Evolutionary conservation across 768 basidiomycete genomes (phyloP), one percentile per base, ranked within the genome.

Genomic region (Psilocybe tampanensis): DNA sequence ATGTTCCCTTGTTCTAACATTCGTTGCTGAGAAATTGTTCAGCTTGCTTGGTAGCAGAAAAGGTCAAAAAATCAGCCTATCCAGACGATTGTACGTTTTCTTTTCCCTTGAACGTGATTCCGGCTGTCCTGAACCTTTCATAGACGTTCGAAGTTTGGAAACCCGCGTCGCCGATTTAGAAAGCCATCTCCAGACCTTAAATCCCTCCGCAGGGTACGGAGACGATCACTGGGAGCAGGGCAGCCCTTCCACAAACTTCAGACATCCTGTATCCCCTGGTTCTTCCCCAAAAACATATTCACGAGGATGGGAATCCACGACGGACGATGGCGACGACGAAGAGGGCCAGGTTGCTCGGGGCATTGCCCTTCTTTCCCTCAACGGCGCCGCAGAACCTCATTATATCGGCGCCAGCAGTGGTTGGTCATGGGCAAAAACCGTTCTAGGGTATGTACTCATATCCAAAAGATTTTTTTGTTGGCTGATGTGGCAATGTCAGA

Each of bases 391-490:
- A 21, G 54, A 55, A 23, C 54, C 54, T 13, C 54, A 55, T 42
- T 55, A 55, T 22, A 29, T 55, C 15, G 54, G 54, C 12, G 54
- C 54, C n/a, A 55, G 54, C 34, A 55, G 54, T 32, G 54, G 54
- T 6, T 55, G 54, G 54, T 55, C 54, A 12, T 55, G 54, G 54
- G 54, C 54, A 18, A 55, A 55, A 24, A 55, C 54, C 22, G 34
- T 55, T 15, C 9, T 55, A 18, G 54, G 54, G 45, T 44, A 18
- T 44, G 13, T 53, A 17, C 15, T 5, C n/a, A 19, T 4, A 22
- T 21, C 1, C 22, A 17, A 8, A 39, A n/a, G 15, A 18, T 9
- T 33, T 23, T n/a, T 13, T 44, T 43, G 8, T 8, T 24, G 19
- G 19, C 12, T 44, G 24, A 44, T 53, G n/a, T n/a, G 9, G 17